These are phyloP conservation scores for Irineochytrium annulatum DNA, from an alignment of 192 early-diverging fungal genomes.

Conservation along the genomic window DNA sequence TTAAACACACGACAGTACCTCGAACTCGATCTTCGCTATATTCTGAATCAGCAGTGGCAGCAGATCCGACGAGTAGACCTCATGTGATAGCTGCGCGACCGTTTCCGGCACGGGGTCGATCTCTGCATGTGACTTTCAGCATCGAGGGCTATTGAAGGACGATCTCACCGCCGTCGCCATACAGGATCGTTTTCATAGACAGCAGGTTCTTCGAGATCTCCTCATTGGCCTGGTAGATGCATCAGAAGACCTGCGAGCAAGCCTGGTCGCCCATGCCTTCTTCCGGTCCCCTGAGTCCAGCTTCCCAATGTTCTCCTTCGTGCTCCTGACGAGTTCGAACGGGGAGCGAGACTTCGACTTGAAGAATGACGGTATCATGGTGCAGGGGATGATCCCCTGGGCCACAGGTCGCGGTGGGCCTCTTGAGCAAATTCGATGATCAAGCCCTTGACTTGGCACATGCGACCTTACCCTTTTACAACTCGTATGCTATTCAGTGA, in stretches of 20 bases:
- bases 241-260: not conserved
- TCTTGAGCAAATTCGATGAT: too few relatives aligned
- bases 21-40: constrained; percentile 89
- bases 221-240: constrained; percentile 74
- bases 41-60: constrained; percentile 85
- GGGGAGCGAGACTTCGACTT: constrained; percentile 42
- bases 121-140: constrained; percentile 44
- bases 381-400: not conserved
- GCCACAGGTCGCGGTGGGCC: too few relatives aligned
- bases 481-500: too few relatives aligned
- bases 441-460: too few relatives aligned
- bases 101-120: constrained; percentile 82
- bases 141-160: not conserved
- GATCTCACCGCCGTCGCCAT: constrained; percentile 83
- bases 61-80: constrained; percentile 90
- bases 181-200: constrained; percentile 88
- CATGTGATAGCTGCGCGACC: constrained; percentile 91
- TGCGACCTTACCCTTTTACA: too few relatives aligned
- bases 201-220: constrained; percentile 95
- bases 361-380: not conserved
- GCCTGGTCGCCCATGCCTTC: constrained; percentile 47
- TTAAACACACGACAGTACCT: constrained; percentile 28
- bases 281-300: constrained; percentile 67
- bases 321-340: constrained; percentile 80
- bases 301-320: constrained; percentile 78